Percentiles rank a stretch among this genome's conserved stretches.
These are phyloP conservation scores for Fusarium coffeatum DNA, from an alignment of 2,329 filamentous ascomycete species.

Conservation along the genomic window DNA sequence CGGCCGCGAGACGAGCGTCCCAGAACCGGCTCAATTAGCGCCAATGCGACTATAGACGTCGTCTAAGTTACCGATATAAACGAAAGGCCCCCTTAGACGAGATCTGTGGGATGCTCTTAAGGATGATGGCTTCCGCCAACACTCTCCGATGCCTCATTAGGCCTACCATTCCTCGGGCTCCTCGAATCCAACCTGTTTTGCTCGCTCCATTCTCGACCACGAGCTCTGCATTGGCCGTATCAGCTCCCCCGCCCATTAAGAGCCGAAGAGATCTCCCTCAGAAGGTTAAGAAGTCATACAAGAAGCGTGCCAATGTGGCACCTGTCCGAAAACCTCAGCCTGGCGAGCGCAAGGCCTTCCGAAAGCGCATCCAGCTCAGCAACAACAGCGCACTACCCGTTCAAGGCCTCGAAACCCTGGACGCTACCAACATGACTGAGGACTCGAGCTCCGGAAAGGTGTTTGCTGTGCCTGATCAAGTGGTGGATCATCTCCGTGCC, in stretches of 20 bases:
- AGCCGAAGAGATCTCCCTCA: conserved; percentile 53
- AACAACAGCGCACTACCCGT: conserved; percentile 93
- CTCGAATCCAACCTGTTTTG: conserved; percentile 50
- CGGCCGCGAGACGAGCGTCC: conserved; percentile 40
- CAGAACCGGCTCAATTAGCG: conserved; percentile 47
- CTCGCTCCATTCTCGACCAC: conserved; percentile 58
- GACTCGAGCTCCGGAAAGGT: conserved; percentile 72
- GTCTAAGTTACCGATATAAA: conserved; percentile 4
- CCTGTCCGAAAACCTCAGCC: conserved; percentile 69
- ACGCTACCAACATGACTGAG: conserved; percentile 64
- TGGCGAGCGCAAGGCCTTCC: conserved; percentile 87
- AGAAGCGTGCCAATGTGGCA: conserved; percentile 59
- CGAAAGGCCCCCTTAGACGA: conserved; percentile 1
- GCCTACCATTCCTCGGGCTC: conserved; percentile 50
- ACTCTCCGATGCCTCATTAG: conserved; percentile 58
- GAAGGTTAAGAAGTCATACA: conserved; percentile 63
- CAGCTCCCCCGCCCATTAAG: conserved; percentile 47
- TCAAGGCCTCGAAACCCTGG: conserved; percentile 71
- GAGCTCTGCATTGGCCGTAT: conserved; percentile 45
- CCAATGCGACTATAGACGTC: conserved; percentile 44
- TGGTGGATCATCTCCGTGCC: conserved; percentile 84
- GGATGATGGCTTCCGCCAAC: conserved; percentile 54
- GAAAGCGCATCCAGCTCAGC: conserved; percentile 90
- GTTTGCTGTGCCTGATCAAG: conserved; percentile 72
- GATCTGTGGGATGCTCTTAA: neutral